These are phyloP conservation scores for Biscutella laevigata DNA, from an alignment of 441 rosid genomes.

Conservation along the genomic window DNA sequence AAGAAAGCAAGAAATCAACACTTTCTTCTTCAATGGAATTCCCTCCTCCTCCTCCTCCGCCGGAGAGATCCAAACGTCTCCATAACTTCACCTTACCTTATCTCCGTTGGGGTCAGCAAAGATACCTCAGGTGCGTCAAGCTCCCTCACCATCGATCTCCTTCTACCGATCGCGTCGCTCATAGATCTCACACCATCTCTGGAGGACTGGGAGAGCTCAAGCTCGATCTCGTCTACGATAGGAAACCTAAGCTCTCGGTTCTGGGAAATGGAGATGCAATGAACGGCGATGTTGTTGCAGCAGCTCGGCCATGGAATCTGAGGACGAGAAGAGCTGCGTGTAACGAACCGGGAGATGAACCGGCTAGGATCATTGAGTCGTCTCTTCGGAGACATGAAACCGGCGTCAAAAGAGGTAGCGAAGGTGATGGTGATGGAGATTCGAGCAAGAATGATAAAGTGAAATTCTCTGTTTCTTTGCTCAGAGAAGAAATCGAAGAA, in stretches of 20 bases:
- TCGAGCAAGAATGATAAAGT: constrained; percentile 21
- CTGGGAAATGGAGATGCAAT: constrained; percentile 16
- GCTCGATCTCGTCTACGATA: constrained; percentile 14
- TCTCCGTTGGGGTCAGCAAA: constrained; percentile 50
- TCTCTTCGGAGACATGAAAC: constrained; percentile 14
- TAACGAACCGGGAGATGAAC: constrained; percentile 31
- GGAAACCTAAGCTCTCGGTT: constrained; percentile 18
- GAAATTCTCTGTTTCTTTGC: constrained; percentile 38
- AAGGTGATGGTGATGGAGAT: constrained; percentile 12
- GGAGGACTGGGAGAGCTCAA: constrained; percentile 11
- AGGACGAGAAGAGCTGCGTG: constrained; percentile 55
- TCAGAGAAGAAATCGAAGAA: constrained; percentile 45
- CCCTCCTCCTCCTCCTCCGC: constrained; percentile 27
- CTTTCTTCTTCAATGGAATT: constrained; percentile 18
- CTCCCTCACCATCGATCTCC: constrained; percentile 21
- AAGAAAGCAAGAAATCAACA: not conserved
- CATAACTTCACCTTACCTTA: constrained; percentile 52
- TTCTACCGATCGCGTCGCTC: constrained; percentile 22
- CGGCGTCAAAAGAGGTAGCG: constrained; percentile 16
- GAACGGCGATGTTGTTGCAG: constrained; percentile 8
- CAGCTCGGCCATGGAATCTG: constrained; percentile 49
- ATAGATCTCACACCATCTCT: constrained; percentile 17
- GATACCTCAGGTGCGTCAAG: constrained; percentile 44
- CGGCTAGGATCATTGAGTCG: constrained; percentile 17
- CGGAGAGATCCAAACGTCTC: constrained; percentile 48